Percentiles rank a stretch among this genome's conserved stretches.
Conservation (phyloP, 257 asterid genomes). For the Craterostigma plantagineum region DNA sequence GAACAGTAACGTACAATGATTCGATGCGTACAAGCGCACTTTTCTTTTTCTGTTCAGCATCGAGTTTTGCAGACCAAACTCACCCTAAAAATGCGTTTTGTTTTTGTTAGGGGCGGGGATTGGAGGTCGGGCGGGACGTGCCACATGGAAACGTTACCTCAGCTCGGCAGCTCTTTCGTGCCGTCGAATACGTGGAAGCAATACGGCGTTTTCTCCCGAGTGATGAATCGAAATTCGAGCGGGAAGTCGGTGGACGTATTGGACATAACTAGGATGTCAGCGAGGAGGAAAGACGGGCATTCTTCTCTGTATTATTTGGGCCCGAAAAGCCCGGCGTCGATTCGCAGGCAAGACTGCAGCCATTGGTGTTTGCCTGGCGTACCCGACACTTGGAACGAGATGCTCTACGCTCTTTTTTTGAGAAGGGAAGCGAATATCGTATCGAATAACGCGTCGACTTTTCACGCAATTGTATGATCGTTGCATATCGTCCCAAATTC, state of each 20-base stretch:
- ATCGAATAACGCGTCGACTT: conserved; percentile 14
- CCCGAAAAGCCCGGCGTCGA: conserved; percentile 32
- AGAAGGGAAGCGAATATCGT: conserved; percentile 19
- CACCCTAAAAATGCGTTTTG: not conserved
- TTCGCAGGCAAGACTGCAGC: conserved; percentile 79
- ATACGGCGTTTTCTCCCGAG: conserved; percentile 24
- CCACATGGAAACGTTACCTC: conserved; percentile 70
- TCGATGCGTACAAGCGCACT: too few species aligned
- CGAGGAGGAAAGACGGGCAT: too few species aligned
- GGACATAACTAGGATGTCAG: conserved; percentile 43
- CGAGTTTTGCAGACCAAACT: too few species aligned
- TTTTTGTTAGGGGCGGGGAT: conserved; percentile 68
- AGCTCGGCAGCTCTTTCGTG: conserved; percentile 45
- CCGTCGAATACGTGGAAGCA: conserved; percentile 53
- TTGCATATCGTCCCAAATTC: too few species aligned
- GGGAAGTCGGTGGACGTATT: conserved; percentile 22
- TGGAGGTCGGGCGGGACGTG: conserved; percentile 78
- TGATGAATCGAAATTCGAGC: conserved; percentile 18
- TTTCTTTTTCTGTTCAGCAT: too few species aligned
- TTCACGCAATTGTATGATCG: conserved; percentile 14
- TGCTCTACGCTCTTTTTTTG: conserved; percentile 48
- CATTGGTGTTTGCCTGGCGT: conserved; percentile 96
- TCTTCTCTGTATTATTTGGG: conserved; percentile 70
- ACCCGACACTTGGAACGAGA: conserved; percentile 82
- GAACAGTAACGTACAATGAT: too few species aligned